Evolutionary conservation across 306 rosid species (phyloP).

Genomic region (Macrotyloma uniflorum): DNA sequence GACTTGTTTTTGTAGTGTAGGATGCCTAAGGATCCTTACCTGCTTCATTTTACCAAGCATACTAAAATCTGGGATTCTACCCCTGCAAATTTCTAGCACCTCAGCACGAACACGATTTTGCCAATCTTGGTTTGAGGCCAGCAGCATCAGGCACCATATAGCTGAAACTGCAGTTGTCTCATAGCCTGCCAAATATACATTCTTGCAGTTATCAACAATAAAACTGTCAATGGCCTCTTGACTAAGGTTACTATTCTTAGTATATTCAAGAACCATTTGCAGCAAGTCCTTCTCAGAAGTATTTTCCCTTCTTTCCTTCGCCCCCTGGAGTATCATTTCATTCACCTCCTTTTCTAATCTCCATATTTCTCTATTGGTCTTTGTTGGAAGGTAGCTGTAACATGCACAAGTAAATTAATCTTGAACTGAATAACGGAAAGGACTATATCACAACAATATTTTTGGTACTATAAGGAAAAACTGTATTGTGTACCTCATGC

Average conservation of each 20-base stretch:
- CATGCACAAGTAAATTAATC: background rate
- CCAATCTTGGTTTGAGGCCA: constrained; percentile 58
- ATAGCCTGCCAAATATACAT: constrained; percentile 25
- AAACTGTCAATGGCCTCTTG: constrained; percentile 6
- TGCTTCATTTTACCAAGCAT: constrained; percentile 55
- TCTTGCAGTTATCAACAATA: constrained; percentile 26
- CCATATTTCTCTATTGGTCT: constrained; percentile 57
- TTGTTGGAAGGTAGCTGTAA: constrained; percentile 51
- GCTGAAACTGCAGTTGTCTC: constrained; percentile 47
- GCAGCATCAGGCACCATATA: constrained; percentile 52
- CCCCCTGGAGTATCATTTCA: constrained; percentile 42
- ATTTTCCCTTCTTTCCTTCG: constrained; percentile 39
- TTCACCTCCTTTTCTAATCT: constrained; percentile 51
- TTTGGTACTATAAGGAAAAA: background rate
- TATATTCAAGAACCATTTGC: constrained; percentile 47
- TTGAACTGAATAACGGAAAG: background rate
- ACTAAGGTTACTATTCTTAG: constrained; percentile 35
- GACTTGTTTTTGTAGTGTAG: background rate
- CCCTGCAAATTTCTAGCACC: constrained; percentile 39
- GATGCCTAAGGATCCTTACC: constrained; percentile 30
- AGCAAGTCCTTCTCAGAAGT: constrained; percentile 36
- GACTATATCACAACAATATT: background rate
- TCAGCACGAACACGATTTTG: constrained; percentile 49
- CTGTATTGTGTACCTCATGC: constrained; percentile 26
- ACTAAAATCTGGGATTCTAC: constrained; percentile 35